These are phyloP conservation scores for Mortierella sp. DNA, from an alignment of 371 early-diverging fungal species.

Conservation along the genomic window DNA sequence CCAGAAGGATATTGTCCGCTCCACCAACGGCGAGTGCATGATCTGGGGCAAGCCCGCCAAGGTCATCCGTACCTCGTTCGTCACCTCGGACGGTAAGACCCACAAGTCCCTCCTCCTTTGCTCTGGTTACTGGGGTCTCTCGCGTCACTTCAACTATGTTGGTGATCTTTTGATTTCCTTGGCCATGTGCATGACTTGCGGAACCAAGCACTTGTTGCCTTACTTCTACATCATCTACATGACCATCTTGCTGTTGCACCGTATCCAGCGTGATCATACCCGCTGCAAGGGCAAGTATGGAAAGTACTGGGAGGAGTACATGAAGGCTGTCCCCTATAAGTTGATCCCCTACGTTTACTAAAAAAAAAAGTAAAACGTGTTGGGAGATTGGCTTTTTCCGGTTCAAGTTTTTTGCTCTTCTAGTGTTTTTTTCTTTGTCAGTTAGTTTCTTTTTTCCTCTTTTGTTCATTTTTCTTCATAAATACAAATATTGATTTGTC, in stretches of 20 bases:
- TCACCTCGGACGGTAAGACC: slow-evolving; percentile 79
- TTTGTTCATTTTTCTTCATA: slow-evolving; percentile 2
- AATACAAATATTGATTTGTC: background rate
- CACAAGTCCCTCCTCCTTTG: slow-evolving; percentile 76
- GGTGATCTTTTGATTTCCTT: slow-evolving; percentile 78
- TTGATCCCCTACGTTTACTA: slow-evolving; percentile 65
- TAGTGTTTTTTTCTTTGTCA: background rate
- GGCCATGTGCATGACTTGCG: slow-evolving; percentile 81
- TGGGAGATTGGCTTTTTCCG: background rate
- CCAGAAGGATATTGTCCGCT: slow-evolving; percentile 83
- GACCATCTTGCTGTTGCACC: slow-evolving; percentile 74
- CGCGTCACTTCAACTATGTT: slow-evolving; percentile 89
- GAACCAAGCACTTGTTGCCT: slow-evolving; percentile 70
- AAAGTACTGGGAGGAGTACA: slow-evolving; percentile 82
- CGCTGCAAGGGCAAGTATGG: slow-evolving; percentile 84
- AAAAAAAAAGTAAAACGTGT: background rate
- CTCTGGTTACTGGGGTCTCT: slow-evolving; percentile 87
- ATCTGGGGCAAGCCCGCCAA: slow-evolving; percentile 87
- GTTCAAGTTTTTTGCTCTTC: background rate
- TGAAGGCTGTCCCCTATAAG: slow-evolving; percentile 73
- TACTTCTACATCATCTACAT: slow-evolving; percentile 86
- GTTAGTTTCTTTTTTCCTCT: background rate
- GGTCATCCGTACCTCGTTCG: slow-evolving; percentile 77
- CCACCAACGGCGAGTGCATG: slow-evolving; percentile 76
- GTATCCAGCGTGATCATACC: slow-evolving; percentile 75